These are phyloP conservation scores for Datura wrightii DNA, from an alignment of 257 asterid species.

Conservation along the genomic window DNA sequence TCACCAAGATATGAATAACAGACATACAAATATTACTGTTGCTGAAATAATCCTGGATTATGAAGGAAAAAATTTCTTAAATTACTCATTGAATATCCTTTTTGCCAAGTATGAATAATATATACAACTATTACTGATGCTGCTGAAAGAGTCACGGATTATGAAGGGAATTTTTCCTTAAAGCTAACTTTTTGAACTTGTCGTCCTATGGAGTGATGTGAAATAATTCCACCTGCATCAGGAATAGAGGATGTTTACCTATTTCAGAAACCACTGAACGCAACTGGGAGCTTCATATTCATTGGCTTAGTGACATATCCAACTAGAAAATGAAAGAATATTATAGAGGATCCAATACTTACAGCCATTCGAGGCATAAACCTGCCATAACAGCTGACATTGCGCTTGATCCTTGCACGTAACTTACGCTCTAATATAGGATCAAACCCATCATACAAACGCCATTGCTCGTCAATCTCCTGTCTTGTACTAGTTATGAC, in stretches of 20 bases:
- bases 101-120: slow-evolving; percentile 7
- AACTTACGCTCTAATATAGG: slow-evolving; percentile 89
- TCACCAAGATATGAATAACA: slow-evolving; percentile 1
- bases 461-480: slow-evolving; percentile 99
- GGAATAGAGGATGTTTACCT: background rate
- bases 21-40: background rate
- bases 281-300: slow-evolving; percentile 30
- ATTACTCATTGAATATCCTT: background rate
- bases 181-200: slow-evolving; percentile 16
- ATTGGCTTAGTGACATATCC: background rate
- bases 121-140: slow-evolving; percentile 19
- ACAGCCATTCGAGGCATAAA: slow-evolving; percentile 96
- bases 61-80: background rate
- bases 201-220: background rate
- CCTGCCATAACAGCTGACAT: slow-evolving; percentile 98
- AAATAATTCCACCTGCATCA: slow-evolving; percentile 11
- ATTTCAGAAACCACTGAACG: background rate
- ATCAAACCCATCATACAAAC: slow-evolving; percentile 97
- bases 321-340: slow-evolving; percentile 21
- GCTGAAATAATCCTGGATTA: background rate
- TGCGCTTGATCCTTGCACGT: slow-evolving; percentile 94
- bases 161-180: background rate
- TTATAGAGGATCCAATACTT: slow-evolving; percentile 48
- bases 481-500: slow-evolving; percentile 96
- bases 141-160: slow-evolving; percentile 15